Evolutionary conservation across 2,329 filamentous ascomycete genomes (phyloP).

Genomic region (Aspergillus sp.): DNA sequence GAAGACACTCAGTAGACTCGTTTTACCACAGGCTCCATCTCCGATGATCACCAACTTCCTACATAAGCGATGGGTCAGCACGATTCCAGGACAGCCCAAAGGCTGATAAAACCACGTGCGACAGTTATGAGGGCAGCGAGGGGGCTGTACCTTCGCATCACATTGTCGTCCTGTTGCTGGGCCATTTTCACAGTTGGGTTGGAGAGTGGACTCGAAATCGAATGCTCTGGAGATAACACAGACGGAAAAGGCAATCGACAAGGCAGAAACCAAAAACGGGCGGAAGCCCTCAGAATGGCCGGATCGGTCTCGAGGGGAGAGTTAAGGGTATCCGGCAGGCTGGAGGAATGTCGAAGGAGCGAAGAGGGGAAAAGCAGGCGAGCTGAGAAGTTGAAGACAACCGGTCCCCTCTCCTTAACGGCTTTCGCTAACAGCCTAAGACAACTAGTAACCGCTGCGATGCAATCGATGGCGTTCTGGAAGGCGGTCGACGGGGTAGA

Average conservation of each 20-base stretch:
- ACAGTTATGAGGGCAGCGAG: not conserved
- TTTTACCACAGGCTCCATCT: slow-evolving; percentile 97
- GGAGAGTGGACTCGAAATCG: slow-evolving; percentile 1
- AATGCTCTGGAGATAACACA: slow-evolving; percentile 11
- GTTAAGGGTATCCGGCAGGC: not conserved
- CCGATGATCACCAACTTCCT: slow-evolving; percentile 97
- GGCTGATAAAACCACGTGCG: not conserved
- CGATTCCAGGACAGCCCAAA: not conserved
- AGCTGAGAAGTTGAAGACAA: slow-evolving; percentile 5
- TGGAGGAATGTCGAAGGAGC: not conserved
- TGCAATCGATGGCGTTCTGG: slow-evolving; percentile 15
- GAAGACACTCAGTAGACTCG: slow-evolving; percentile 94
- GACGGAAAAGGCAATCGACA: slow-evolving; percentile 11
- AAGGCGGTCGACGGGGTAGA: slow-evolving; percentile 27
- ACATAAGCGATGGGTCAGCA: slow-evolving; percentile 22
- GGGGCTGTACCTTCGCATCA: slow-evolving; percentile 55
- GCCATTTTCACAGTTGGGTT: slow-evolving; percentile 30
- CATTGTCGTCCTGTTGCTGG: slow-evolving; percentile 42
- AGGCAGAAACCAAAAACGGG: slow-evolving; percentile 13
- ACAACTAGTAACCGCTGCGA: not conserved
- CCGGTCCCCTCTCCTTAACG: slow-evolving; percentile 18
- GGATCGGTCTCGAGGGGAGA: slow-evolving; percentile 1
- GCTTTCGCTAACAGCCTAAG: slow-evolving; percentile 9
- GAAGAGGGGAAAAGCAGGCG: slow-evolving; percentile 3
- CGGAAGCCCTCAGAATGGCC: slow-evolving; percentile 5